Evolutionary conservation across 1,139 yeast genomes (phyloP).

Genomic region (Wickerhamomyces sp.): DNA sequence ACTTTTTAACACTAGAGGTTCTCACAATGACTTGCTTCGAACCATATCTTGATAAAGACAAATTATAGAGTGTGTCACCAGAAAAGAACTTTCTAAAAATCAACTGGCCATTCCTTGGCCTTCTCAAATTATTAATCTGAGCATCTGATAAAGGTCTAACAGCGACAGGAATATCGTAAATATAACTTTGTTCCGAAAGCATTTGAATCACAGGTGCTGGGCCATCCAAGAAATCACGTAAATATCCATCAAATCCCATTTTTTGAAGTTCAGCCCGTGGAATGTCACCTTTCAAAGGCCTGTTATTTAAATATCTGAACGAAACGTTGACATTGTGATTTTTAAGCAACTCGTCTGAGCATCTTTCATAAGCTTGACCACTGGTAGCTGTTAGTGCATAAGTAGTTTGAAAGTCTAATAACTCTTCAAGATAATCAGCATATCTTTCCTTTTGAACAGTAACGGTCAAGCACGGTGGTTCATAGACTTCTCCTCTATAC

Average conservation of each 20-base stretch:
- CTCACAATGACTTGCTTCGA: slow-evolving; percentile 41
- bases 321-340: slow-evolving; percentile 35
- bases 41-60: slow-evolving; percentile 58
- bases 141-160: slow-evolving; percentile 35
- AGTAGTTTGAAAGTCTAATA: slow-evolving; percentile 50
- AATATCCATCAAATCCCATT: slow-evolving; percentile 76
- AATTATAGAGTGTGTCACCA: slow-evolving; percentile 48
- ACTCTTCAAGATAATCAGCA: slow-evolving; percentile 55
- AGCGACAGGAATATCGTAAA: slow-evolving; percentile 65
- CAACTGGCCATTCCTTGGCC: slow-evolving; percentile 34
- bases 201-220: slow-evolving; percentile 71
- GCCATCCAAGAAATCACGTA: slow-evolving; percentile 69
- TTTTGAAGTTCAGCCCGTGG: slow-evolving; percentile 33
- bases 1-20: slow-evolving; percentile 13
- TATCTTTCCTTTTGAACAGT: slow-evolving; percentile 44
- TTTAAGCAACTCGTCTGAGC: slow-evolving; percentile 38
- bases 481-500: slow-evolving; percentile 45
- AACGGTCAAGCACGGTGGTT: slow-evolving; percentile 75
- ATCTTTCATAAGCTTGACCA: slow-evolving; percentile 39
- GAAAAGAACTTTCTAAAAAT: slow-evolving; percentile 55
- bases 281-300: slow-evolving; percentile 26
- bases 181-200: slow-evolving; percentile 56
- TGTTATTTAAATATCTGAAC: slow-evolving; percentile 38
- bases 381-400: slow-evolving; percentile 50
- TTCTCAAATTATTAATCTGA: slow-evolving; percentile 37